These are phyloP conservation scores for Thamnidium elegans DNA, from an alignment of 192 early-diverging fungal species.

Conservation along the genomic window DNA sequence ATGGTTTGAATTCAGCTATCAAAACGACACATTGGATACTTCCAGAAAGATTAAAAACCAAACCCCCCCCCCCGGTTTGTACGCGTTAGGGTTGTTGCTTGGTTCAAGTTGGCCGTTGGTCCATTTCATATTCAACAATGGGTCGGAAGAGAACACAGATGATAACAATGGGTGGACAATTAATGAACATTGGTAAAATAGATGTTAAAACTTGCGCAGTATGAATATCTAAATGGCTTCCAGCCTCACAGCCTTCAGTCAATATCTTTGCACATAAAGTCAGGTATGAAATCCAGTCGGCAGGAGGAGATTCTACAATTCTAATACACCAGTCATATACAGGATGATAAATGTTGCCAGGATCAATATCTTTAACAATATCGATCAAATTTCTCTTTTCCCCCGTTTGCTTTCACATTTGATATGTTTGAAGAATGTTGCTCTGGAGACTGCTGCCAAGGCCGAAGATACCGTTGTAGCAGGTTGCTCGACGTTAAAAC, in stretches of 20 bases:
- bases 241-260: not conserved
- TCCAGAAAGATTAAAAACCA: constrained; percentile 9
- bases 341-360: too few species aligned
- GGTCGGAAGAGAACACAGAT: constrained; percentile 1
- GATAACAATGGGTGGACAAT: constrained; percentile 2
- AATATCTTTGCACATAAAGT: constrained; percentile 7
- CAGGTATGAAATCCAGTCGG: constrained; percentile 2
- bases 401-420: not conserved
- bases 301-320: constrained; percentile 3
- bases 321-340: too few species aligned
- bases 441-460: not conserved
- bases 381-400: too few species aligned
- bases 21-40: not conserved
- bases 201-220: constrained; percentile 13
- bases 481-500: not conserved
- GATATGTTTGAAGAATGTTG: constrained; percentile 3
- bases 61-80: constrained; percentile 7
- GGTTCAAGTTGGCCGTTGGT: constrained; percentile 5
- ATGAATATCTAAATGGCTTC: constrained; percentile 9
- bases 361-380: too few species aligned
- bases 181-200: constrained; percentile 7
- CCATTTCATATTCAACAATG: constrained; percentile 15
- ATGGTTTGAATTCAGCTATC: constrained; percentile 6
- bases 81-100: not conserved
- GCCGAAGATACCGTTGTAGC: constrained; percentile 4